A percentile compares a stretch with the other conserved stretches of the same genome.
phyloP scores from a whole-genome alignment of 495 filamentous ascomycete genomes.

The Hypoxylon cercidicola region DNA sequence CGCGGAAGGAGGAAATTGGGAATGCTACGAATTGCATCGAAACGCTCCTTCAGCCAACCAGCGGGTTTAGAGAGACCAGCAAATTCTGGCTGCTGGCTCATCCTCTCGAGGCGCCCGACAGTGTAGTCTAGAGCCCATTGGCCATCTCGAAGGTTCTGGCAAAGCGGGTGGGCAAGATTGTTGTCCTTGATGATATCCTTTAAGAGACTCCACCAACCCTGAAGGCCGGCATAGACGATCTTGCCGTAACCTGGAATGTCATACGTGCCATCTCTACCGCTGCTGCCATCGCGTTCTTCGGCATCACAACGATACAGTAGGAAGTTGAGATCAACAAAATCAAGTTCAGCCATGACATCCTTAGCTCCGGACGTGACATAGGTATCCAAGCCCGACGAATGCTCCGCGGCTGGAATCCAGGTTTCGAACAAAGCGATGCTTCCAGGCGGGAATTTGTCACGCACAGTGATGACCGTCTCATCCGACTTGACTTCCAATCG shows the following conservation, averaged over 20 bases:
- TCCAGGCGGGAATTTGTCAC: slow-evolving; percentile 85
- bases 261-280: slow-evolving; percentile 86
- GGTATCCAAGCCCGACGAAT: slow-evolving; percentile 79
- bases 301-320: slow-evolving; percentile 90
- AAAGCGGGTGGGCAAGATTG: slow-evolving; percentile 90
- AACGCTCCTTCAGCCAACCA: slow-evolving; percentile 83
- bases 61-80: slow-evolving; percentile 69
- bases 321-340: slow-evolving; percentile 88
- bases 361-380: slow-evolving; percentile 85
- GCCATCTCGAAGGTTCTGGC: slow-evolving; percentile 89
- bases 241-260: slow-evolving; percentile 83
- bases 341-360: slow-evolving; percentile 77
- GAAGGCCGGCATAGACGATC: slow-evolving; percentile 93
- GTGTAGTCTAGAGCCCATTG: slow-evolving; percentile 96
- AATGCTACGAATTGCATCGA: slow-evolving; percentile 81
- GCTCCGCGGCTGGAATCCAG: slow-evolving; percentile 86
- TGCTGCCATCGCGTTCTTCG: slow-evolving; percentile 86
- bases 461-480: slow-evolving; percentile 83
- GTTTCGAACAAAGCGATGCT: slow-evolving; percentile 96
- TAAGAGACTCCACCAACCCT: slow-evolving; percentile 98
- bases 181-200: slow-evolving; percentile 87
- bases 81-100: slow-evolving; percentile 69
- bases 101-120: slow-evolving; percentile 77
- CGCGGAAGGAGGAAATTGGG: slow-evolving; percentile 91
- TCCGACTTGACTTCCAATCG: slow-evolving; percentile 71